Percentiles rank a stretch among this genome's conserved stretches.
Evolutionary conservation across 2,329 filamentous ascomycete species (phyloP).

Genomic region (Fusarium anguioides): DNA sequence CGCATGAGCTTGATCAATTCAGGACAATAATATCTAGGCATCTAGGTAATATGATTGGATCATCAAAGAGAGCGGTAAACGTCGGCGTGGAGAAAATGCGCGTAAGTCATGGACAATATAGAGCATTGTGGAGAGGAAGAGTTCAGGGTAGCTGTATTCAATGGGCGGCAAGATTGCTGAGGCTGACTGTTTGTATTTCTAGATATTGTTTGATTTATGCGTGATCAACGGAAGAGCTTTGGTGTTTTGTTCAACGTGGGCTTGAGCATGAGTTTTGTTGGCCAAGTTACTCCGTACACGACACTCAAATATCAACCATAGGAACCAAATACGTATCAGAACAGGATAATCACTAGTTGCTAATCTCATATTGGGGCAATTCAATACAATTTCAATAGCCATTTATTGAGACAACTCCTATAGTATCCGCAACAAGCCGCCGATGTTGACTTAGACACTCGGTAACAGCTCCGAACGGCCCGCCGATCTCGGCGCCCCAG

Average conservation of each 20-base stretch:
- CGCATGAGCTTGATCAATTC: background rate
- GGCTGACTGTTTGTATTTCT: background rate
- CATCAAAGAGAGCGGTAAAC: conserved; percentile 23
- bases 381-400: background rate
- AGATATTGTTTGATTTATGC: background rate
- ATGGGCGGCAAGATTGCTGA: background rate
- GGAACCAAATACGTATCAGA: background rate
- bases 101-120: conserved; percentile 16
- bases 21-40: background rate
- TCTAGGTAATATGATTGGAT: background rate
- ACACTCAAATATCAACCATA: background rate
- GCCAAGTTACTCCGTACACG: background rate
- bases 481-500: conserved; percentile 31
- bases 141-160: background rate
- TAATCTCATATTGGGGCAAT: too few species aligned
- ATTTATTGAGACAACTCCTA: background rate
- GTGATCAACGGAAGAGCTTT: background rate
- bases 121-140: background rate
- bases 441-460: conserved; percentile 1
- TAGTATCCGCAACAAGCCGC: conserved; percentile 26
- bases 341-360: background rate
- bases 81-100: conserved; percentile 30
- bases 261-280: background rate
- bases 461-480: conserved; percentile 21
- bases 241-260: background rate